Evolutionary conservation across 306 rosid genomes (phyloP).

Genomic region (Vachellia pachyceras): DNA sequence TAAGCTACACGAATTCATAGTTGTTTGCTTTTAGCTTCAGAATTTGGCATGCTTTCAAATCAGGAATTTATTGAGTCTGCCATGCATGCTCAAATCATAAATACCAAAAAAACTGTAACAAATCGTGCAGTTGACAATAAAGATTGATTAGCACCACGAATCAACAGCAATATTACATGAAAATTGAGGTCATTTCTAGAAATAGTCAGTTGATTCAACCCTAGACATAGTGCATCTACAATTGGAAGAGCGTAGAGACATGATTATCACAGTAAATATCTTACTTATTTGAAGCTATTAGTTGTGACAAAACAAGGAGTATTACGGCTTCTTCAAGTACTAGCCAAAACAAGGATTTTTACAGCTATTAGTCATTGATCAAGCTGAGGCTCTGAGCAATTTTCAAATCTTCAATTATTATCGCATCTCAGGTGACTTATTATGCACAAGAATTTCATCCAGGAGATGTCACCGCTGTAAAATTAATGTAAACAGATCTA

Average conservation of each 20-base stretch:
- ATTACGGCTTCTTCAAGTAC: no score
- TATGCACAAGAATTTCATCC: not conserved
- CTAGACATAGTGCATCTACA: not conserved
- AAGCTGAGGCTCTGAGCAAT: no score
- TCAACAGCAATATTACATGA: conserved; percentile 12
- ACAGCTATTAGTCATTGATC: no score
- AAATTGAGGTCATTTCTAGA: conserved; percentile 9
- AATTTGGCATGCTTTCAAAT: not conserved
- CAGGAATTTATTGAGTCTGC: not conserved
- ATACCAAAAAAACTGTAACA: not conserved
- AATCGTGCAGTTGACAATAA: conserved; percentile 9
- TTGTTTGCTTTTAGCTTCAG: conserved; percentile 11
- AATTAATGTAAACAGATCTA: not conserved
- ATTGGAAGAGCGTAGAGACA: not conserved
- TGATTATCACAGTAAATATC: not conserved
- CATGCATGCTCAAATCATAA: conserved; percentile 24
- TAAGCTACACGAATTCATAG: not conserved
- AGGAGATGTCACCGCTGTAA: not conserved
- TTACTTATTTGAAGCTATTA: no score
- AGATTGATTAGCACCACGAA: conserved; percentile 6
- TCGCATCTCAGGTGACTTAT: no score
- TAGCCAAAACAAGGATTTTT: no score
- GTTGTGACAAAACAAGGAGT: not conserved
- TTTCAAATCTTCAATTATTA: no score
- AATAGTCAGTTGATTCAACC: conserved; percentile 5